These are phyloP conservation scores for Calonectria honghensis DNA, from an alignment of 2,329 filamentous ascomycete species.

Conservation along the genomic window DNA sequence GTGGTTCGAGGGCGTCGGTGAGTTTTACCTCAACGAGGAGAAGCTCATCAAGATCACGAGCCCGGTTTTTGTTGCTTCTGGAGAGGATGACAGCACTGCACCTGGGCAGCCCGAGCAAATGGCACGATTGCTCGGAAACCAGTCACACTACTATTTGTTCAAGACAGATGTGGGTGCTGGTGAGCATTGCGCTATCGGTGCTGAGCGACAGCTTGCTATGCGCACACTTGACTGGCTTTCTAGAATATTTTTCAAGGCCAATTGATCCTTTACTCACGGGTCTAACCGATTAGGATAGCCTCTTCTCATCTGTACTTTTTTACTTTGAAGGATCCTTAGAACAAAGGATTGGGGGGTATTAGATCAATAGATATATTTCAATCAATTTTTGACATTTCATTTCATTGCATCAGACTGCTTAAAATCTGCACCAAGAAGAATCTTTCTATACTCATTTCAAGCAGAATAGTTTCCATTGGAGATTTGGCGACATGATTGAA, in stretches of 20 bases:
- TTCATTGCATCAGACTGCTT: not conserved
- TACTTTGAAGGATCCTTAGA: not conserved
- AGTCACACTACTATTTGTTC: constrained; percentile 35
- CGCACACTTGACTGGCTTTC: constrained; percentile 37
- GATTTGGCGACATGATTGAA: not conserved
- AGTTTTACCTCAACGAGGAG: constrained; percentile 31
- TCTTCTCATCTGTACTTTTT: not conserved
- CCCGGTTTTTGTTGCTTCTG: constrained; percentile 37
- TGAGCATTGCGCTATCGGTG: constrained; percentile 39
- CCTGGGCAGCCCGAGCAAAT: constrained; percentile 38
- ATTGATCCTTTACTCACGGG: too few species aligned
- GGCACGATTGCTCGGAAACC: constrained; percentile 33
- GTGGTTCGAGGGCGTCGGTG: constrained; percentile 31
- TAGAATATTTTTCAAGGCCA: constrained; percentile 25
- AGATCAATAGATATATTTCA: not conserved
- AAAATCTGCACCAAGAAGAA: not conserved
- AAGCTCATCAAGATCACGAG: constrained; percentile 31
- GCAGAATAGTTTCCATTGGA: not conserved
- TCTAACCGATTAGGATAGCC: too few species aligned
- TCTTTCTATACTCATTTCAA: not conserved
- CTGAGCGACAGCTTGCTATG: constrained; percentile 37
- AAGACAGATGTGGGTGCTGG: constrained; percentile 41
- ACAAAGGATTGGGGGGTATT: not conserved
- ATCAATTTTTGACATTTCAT: not conserved
- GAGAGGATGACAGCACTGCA: constrained; percentile 33